phyloP scores from a whole-genome alignment of 2,329 filamentous ascomycete genomes.

The Colletotrichum tabaci region DNA sequence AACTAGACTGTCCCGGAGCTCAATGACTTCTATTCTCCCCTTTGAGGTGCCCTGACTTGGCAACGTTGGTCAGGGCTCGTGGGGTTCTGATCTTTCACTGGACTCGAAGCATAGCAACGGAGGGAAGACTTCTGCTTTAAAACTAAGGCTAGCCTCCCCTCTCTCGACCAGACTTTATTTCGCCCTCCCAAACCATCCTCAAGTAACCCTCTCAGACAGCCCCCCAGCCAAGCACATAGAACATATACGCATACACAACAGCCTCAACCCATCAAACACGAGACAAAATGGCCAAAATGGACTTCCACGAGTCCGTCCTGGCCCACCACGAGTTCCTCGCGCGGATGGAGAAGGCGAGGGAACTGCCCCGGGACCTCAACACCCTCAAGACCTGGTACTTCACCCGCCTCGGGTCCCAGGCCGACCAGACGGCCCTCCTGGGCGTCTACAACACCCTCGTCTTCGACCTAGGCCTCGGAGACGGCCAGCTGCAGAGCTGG shows the following conservation, averaged over 20 bases:
- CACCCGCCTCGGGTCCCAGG: background rate
- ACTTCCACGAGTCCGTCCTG: background rate
- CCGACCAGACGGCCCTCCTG: slow-evolving; percentile 17
- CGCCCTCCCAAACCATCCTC: no score
- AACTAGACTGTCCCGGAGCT: no score
- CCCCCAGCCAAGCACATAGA: background rate
- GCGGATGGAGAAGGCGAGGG: background rate
- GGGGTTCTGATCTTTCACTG: no score
- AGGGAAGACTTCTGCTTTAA: no score
- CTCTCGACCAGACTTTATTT: no score
- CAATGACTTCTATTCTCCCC: no score
- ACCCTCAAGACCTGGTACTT: slow-evolving; percentile 13
- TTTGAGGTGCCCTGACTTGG: no score
- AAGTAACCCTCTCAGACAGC: no score
- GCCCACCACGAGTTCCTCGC: background rate
- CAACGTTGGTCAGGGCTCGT: no score
- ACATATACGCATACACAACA: background rate
- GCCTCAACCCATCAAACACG: background rate
- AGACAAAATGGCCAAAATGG: background rate
- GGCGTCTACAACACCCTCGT: slow-evolving; percentile 22
- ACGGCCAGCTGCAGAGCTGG: background rate
- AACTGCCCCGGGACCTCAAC: background rate
- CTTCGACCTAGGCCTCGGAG: background rate
- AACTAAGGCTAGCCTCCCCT: no score
- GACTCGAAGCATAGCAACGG: no score